Conservation (phyloP, 345 rosid genomes). For the Eucalyptus paniculata region DNA sequence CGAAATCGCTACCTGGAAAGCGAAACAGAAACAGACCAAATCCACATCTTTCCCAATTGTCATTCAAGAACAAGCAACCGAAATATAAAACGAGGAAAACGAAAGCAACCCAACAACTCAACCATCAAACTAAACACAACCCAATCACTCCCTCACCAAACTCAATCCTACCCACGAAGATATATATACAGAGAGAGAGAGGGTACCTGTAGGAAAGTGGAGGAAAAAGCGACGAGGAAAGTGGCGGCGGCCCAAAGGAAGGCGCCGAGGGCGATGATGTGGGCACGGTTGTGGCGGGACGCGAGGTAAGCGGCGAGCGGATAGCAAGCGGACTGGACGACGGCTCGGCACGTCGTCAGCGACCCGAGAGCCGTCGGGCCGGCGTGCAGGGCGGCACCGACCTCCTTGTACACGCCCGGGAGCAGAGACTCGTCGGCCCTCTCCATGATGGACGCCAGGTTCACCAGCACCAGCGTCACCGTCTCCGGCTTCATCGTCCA, state of each 20-base stretch:
- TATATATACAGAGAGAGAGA: not conserved
- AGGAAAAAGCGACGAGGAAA: slow-evolving; percentile 56
- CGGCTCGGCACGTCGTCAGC: not conserved
- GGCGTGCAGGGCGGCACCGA: not conserved
- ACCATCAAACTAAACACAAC: not conserved
- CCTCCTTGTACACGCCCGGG: not conserved
- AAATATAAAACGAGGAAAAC: not conserved
- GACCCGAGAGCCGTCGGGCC: not conserved
- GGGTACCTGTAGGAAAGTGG: slow-evolving; percentile 47
- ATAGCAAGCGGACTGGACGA: not conserved
- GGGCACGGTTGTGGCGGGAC: not conserved
- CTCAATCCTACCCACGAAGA: not conserved
- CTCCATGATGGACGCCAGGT: not conserved
- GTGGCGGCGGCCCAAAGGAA: slow-evolving; percentile 77
- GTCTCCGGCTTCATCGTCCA: not conserved
- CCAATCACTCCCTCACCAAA: not conserved
- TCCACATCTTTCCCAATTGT: not conserved
- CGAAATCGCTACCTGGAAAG: slow-evolving; percentile 57
- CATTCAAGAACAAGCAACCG: not conserved
- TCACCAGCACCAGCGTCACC: not conserved
- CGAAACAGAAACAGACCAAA: not conserved
- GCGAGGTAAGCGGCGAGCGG: not conserved
- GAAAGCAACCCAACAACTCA: not conserved
- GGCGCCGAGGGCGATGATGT: slow-evolving; percentile 2
- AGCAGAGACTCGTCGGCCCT: not conserved